These are phyloP conservation scores for Calonectria naviculata DNA, from an alignment of 2,329 filamentous ascomycete species.

Conservation along the genomic window DNA sequence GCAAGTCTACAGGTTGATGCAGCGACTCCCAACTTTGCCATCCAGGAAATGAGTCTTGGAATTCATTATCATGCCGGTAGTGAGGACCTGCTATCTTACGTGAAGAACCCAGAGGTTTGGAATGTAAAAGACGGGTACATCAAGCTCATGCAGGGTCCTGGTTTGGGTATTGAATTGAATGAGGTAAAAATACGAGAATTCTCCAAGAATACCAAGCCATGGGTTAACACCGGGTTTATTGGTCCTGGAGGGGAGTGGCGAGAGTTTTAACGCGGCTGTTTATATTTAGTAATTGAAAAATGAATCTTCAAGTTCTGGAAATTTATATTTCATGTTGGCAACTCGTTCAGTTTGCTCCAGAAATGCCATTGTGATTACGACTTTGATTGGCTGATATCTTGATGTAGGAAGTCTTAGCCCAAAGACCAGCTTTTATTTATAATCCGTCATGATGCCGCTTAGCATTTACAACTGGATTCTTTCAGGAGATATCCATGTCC, in stretches of 20 bases:
- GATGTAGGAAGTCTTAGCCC: too few relatives aligned
- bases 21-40: constrained; percentile 72
- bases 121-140: constrained; percentile 75
- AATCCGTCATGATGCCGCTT: too few relatives aligned
- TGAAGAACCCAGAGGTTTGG: constrained; percentile 73
- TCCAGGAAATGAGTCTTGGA: constrained; percentile 82
- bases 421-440: too few relatives aligned
- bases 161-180: constrained; percentile 77
- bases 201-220: constrained; percentile 68
- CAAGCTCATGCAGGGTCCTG: constrained; percentile 67
- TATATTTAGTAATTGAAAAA: too few relatives aligned
- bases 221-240: constrained; percentile 53
- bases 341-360: too few relatives aligned
- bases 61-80: constrained; percentile 82
- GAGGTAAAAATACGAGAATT: constrained; percentile 74
- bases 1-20: constrained; percentile 76
- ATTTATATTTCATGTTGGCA: too few relatives aligned
- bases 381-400: too few relatives aligned
- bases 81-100: constrained; percentile 74
- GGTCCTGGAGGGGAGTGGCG: constrained; percentile 22
- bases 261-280: not conserved
- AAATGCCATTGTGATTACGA: too few relatives aligned
- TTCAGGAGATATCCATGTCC: too few relatives aligned
- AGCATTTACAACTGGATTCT: too few relatives aligned
- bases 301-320: too few relatives aligned